These are phyloP conservation scores for Xylaria sp. DNA, from an alignment of 2,329 filamentous ascomycete genomes.

Conservation along the genomic window DNA sequence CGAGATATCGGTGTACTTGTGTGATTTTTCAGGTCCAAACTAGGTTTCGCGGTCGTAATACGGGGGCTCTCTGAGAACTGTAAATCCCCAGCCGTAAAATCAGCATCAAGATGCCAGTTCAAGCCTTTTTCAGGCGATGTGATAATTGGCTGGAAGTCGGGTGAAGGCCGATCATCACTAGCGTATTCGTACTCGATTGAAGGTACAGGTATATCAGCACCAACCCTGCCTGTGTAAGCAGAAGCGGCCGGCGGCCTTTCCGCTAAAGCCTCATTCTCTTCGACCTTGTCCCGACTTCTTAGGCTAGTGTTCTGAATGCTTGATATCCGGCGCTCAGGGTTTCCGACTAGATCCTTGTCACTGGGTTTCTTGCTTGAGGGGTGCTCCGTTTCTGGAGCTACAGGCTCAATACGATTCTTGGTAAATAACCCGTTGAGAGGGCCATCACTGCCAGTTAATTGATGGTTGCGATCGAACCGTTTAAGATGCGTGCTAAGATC, in stretches of 20 bases:
- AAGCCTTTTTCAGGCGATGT: slow-evolving; percentile 63
- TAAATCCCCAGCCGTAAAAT: slow-evolving; percentile 67
- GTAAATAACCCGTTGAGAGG: slow-evolving; percentile 52
- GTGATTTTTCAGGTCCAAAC: slow-evolving; percentile 21
- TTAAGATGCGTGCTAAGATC: slow-evolving; percentile 50
- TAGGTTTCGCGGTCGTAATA: slow-evolving; percentile 54
- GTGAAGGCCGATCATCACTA: slow-evolving; percentile 42
- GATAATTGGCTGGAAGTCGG: slow-evolving; percentile 32
- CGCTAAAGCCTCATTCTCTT: slow-evolving; percentile 7
- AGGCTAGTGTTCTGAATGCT: slow-evolving; percentile 36
- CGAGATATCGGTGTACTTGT: slow-evolving; percentile 39
- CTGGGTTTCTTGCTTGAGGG: slow-evolving; percentile 52
- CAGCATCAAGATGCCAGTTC: slow-evolving; percentile 67
- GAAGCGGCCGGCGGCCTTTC: slow-evolving; percentile 4
- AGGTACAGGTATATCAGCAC: slow-evolving; percentile 41
- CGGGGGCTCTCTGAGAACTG: slow-evolving; percentile 68
- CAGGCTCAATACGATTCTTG: slow-evolving; percentile 50
- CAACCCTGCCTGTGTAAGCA: slow-evolving; percentile 1
- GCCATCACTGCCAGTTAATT: slow-evolving; percentile 41
- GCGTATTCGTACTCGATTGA: slow-evolving; percentile 45
- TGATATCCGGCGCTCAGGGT: slow-evolving; percentile 42
- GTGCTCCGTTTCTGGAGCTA: slow-evolving; percentile 53
- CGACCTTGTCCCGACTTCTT: slow-evolving; percentile 31
- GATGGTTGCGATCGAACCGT: slow-evolving; percentile 49
- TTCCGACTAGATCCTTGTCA: slow-evolving; percentile 49